Evolutionary conservation across 2,329 filamentous ascomycete genomes (phyloP).

Genomic region (Lasiodiplodia hormozganensis): DNA sequence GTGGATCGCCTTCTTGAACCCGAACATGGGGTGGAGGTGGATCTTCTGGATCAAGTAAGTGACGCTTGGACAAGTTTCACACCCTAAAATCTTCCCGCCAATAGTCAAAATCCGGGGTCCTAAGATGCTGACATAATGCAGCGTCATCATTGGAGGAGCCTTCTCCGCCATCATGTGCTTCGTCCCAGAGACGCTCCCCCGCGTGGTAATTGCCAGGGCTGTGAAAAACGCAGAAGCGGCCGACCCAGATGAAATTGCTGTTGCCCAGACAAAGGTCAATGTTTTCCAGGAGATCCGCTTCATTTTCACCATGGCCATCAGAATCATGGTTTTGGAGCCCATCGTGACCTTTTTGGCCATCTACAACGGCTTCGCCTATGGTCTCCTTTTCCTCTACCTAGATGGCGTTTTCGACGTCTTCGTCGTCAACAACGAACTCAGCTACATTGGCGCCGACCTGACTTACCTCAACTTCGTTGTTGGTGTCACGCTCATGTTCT

Average conservation of each 20-base stretch:
- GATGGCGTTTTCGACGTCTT: constrained; percentile 84
- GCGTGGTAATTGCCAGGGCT: constrained; percentile 26
- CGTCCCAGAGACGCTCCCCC: constrained; percentile 26
- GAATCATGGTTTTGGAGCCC: constrained; percentile 56
- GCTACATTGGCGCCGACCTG: constrained; percentile 72
- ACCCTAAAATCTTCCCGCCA: no score
- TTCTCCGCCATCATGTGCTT: constrained; percentile 23
- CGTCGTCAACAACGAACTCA: constrained; percentile 72
- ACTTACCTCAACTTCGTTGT: constrained; percentile 85
- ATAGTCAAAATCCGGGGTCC: not conserved
- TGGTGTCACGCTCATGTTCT: constrained; percentile 71
- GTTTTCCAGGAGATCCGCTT: constrained; percentile 27
- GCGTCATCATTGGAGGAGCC: constrained; percentile 28
- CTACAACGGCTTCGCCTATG: constrained; percentile 64
- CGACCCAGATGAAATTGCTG: constrained; percentile 22
- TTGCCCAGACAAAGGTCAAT: constrained; percentile 27
- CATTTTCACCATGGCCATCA: constrained; percentile 27
- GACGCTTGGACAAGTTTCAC: no score
- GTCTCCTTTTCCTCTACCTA: constrained; percentile 81
- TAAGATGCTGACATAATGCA: not conserved
- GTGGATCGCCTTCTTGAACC: constrained; percentile 28
- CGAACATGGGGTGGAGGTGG: constrained; percentile 28
- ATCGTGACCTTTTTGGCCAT: constrained; percentile 56
- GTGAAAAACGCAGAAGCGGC: constrained; percentile 14
- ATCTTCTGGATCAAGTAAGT: constrained; percentile 30